Conservation (phyloP, 2,329 filamentous ascomycete species). For the Allantophomopsis cytisporea region DNA sequence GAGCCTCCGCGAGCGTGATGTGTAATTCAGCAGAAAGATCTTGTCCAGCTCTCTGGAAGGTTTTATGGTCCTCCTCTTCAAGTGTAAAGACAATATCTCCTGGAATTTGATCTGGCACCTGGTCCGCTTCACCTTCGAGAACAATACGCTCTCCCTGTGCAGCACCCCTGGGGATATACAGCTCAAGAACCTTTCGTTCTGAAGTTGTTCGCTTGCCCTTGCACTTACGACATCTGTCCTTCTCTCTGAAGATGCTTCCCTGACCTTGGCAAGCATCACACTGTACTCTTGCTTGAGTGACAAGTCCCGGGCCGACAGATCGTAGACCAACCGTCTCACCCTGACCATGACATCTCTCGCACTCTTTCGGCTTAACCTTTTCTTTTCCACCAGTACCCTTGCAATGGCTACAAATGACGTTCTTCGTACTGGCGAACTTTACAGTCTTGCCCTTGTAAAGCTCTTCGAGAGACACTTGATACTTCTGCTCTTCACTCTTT, state of each 20-base stretch:
- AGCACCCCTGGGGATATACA: constrained; percentile 85
- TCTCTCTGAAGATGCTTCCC: constrained; percentile 84
- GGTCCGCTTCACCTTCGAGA: constrained; percentile 86
- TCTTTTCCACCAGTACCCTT: constrained; percentile 86
- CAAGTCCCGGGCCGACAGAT: constrained; percentile 75
- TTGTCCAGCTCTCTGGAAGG: constrained; percentile 70
- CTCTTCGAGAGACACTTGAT: constrained; percentile 85
- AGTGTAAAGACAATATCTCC: constrained; percentile 90
- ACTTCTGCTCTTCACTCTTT: constrained; percentile 76
- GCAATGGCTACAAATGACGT: constrained; percentile 76
- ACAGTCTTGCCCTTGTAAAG: constrained; percentile 98
- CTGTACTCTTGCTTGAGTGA: constrained; percentile 64
- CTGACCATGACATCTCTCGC: constrained; percentile 71
- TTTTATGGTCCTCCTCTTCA: constrained; percentile 65
- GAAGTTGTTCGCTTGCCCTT: constrained; percentile 81
- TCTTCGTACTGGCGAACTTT: constrained; percentile 91
- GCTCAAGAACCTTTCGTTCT: constrained; percentile 87
- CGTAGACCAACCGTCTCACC: constrained; percentile 67
- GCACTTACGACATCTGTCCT: constrained; percentile 98
- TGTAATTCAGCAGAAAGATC: constrained; percentile 75
- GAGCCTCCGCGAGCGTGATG: constrained; percentile 69
- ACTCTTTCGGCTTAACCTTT: constrained; percentile 72
- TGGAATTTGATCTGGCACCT: constrained; percentile 75
- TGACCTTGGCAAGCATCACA: constrained; percentile 77
- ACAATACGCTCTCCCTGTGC: constrained; percentile 82